Evolutionary conservation across 495 filamentous ascomycete genomes (phyloP), one percentile per base, ranked within the genome.

Genomic region (Hyaloscypha finlandica): DNA sequence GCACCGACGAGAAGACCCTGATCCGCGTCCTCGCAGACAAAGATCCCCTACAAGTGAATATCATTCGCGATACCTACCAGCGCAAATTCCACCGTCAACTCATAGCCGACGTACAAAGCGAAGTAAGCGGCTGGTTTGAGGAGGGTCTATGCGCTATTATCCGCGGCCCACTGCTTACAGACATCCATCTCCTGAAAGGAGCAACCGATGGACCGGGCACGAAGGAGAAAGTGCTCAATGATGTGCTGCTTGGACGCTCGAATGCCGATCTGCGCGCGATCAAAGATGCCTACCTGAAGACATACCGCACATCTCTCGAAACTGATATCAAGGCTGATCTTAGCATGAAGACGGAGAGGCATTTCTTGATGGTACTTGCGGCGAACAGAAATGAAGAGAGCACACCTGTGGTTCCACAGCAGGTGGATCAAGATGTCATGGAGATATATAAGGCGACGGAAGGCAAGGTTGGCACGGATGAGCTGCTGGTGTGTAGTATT

Each of bases 231-330:
- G 78, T 94, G 4, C 83, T 98, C 37, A 92, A 96, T 71, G 95
- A 98, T 67, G 85, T 95, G 16, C 83, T 98, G 2, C 85, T 97
- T 5, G 85, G 90, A 12, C 84, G 93, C 25, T 88, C 86, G 14
- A 97, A 97, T 73, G 91, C 92, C 20, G 93, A 97, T 74, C 80
- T 98, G 9, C 79, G 84, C 37, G 89, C 89, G 29, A 97, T 98
- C 80, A 94, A 93, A 73, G 73, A 79, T 52, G 84, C 85, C 52
- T 98, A 97, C 74, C 83, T 89, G 20, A 84, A 80, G 20, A 85
- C 81, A 0, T 91, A 88, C 79, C 76, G 78, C 48, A 78, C 79
- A 22, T 76, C 82, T 37, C 83, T 97, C 1, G 86, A 90, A 64
- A 76, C 75, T 16, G 90, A 90, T 66, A 87, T 98, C 64, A 84